Conservation (phyloP, 2,329 filamentous ascomycete species). For the Ambrosiella beaveri region DNA sequence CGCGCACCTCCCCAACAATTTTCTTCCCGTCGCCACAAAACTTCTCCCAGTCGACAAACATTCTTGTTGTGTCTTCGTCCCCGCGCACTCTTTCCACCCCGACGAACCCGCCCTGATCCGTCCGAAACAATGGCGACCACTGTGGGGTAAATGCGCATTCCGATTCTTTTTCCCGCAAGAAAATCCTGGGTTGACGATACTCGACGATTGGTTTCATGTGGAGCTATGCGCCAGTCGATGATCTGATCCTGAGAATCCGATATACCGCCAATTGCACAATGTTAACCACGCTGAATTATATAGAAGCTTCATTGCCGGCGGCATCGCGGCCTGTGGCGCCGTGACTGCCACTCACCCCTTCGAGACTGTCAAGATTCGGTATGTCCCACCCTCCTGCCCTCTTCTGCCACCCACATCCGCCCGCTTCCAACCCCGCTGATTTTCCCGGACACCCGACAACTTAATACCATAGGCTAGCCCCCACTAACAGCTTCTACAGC, state of each 20-base stretch:
- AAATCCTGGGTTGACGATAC: neutral
- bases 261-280: neutral
- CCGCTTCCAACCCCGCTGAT: neutral
- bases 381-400: slow-evolving; percentile 19
- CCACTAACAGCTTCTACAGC: slow-evolving; percentile 25
- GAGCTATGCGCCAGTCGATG: no score
- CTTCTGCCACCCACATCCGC: neutral
- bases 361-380: slow-evolving; percentile 98
- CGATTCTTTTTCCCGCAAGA: neutral
- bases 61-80: neutral
- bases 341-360: slow-evolving; percentile 96
- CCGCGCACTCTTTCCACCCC: neutral
- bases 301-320: slow-evolving; percentile 84
- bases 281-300: neutral
- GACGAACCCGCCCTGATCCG: neutral
- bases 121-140: slow-evolving; percentile 8
- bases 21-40: neutral
- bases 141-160: neutral
- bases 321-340: slow-evolving; percentile 89
- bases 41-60: neutral
- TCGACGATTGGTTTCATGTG: neutral
- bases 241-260: neutral
- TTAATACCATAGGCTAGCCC: neutral
- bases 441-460: slow-evolving; percentile 6
- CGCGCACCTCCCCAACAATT: neutral